These are phyloP conservation scores for Porphyrellus sp. DNA, from an alignment of 1,284 basidiomycete genomes.

Conservation along the genomic window DNA sequence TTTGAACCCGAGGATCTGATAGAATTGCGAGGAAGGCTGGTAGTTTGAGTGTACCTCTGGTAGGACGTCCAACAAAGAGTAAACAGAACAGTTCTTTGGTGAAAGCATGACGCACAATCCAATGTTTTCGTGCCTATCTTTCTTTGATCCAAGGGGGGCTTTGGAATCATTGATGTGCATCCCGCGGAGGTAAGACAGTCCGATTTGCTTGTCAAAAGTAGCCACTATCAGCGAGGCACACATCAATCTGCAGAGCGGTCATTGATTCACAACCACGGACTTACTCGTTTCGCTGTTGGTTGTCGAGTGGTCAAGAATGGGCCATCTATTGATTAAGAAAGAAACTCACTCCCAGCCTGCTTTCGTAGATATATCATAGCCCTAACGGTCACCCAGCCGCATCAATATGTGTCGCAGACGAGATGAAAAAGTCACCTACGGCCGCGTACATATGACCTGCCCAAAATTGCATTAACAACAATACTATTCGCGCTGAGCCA, in stretches of 20 bases:
- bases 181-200: constrained; percentile 69
- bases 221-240: constrained; percentile 41
- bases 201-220: constrained; percentile 66
- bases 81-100: neutral
- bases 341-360: constrained; percentile 60
- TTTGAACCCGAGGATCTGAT: constrained; percentile 62
- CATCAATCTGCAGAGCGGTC: neutral
- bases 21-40: constrained; percentile 65
- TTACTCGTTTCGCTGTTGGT: constrained; percentile 23
- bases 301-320: constrained; percentile 8
- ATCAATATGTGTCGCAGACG: neutral
- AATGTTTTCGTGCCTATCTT: constrained; percentile 83
- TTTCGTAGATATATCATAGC: constrained; percentile 75
- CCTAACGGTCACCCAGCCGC: constrained; percentile 39
- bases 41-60: constrained; percentile 67
- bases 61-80: neutral
- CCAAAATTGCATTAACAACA: neutral
- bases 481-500: neutral
- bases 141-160: constrained; percentile 56
- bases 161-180: constrained; percentile 89
- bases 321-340: neutral
- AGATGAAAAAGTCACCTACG: constrained; percentile 37
- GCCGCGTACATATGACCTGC: constrained; percentile 80
- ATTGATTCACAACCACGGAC: constrained; percentile 1
- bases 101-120: constrained; percentile 52